Percentiles rank a stretch among this genome's conserved stretches.
These are phyloP conservation scores for Trapa bicornis DNA, from an alignment of 345 rosid genomes.

Conservation along the genomic window DNA sequence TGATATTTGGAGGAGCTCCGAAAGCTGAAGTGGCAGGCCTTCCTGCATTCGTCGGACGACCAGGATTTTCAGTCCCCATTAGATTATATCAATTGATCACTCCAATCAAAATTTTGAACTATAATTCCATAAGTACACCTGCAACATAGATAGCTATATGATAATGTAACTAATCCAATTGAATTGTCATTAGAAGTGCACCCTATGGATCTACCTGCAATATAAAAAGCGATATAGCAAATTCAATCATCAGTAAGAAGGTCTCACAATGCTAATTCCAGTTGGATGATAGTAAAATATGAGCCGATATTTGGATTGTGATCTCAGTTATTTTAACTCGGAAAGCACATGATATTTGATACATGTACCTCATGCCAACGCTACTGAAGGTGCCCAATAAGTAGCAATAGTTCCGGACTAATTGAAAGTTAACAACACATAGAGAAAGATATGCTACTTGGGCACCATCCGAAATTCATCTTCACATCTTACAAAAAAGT, in stretches of 20 bases:
- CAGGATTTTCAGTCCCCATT: slow-evolving; percentile 64
- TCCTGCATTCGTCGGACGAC: slow-evolving; percentile 45
- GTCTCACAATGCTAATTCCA: neutral
- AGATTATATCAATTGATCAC: slow-evolving; percentile 7
- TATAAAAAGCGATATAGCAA: neutral
- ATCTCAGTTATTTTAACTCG: neutral
- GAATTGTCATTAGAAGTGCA: no score
- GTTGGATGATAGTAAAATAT: neutral
- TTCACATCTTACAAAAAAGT: neutral
- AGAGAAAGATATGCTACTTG: neutral
- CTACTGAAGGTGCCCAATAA: neutral
- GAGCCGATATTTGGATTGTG: neutral
- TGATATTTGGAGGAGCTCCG: slow-evolving; percentile 41
- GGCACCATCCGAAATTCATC: neutral
- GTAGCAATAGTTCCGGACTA: neutral
- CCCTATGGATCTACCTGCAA: no score
- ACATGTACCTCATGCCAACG: neutral
- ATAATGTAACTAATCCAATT: no score
- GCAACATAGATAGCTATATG: slow-evolving; percentile 15
- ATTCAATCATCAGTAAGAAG: neutral
- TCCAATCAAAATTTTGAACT: slow-evolving; percentile 9
- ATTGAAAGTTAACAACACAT: neutral
- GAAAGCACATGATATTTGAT: neutral
- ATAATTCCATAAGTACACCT: slow-evolving; percentile 29
- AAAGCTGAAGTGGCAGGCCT: slow-evolving; percentile 46